phyloP scores from a whole-genome alignment of 148 eudicot species.

The Dysphania ambrosioides region DNA sequence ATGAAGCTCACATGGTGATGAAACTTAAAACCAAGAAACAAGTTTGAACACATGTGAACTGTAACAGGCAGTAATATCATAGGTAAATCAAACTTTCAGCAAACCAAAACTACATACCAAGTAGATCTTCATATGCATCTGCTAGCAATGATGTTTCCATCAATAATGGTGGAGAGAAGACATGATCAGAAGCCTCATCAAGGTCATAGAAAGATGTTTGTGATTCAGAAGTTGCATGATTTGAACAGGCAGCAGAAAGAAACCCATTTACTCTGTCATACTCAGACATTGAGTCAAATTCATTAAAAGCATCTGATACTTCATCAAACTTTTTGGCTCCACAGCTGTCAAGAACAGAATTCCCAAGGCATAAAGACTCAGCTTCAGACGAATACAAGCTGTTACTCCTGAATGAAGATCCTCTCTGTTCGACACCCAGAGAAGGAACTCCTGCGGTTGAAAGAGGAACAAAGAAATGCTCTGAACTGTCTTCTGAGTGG shows the following conservation, averaged over 20 bases:
- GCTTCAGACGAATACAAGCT: constrained; percentile 45
- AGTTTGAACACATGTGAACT: not conserved
- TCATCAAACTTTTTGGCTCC: constrained; percentile 50
- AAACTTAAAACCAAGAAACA: not conserved
- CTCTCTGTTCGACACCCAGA: constrained; percentile 52
- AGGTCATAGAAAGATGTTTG: constrained; percentile 58
- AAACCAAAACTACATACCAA: constrained; percentile 49
- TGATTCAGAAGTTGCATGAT: constrained; percentile 58
- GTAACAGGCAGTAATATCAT: not conserved
- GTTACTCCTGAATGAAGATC: constrained; percentile 44
- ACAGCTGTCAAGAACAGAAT: constrained; percentile 37
- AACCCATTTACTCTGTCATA: constrained; percentile 60
- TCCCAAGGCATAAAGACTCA: constrained; percentile 44
- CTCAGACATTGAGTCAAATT: constrained; percentile 55
- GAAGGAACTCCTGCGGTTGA: constrained; percentile 70
- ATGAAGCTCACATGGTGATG: not conserved
- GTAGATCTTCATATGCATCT: constrained; percentile 88
- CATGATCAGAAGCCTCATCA: constrained; percentile 76
- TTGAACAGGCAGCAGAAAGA: constrained; percentile 61
- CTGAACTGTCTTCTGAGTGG: constrained; percentile 92
- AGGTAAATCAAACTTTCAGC: constrained; percentile 9
- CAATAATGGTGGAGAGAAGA: constrained; percentile 84
- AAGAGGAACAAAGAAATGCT: constrained; percentile 87
- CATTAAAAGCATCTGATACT: constrained; percentile 40
- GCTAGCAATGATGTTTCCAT: constrained; percentile 76